These are phyloP conservation scores for Nemania diffusa DNA, from an alignment of 2,329 filamentous ascomycete species.

Conservation along the genomic window DNA sequence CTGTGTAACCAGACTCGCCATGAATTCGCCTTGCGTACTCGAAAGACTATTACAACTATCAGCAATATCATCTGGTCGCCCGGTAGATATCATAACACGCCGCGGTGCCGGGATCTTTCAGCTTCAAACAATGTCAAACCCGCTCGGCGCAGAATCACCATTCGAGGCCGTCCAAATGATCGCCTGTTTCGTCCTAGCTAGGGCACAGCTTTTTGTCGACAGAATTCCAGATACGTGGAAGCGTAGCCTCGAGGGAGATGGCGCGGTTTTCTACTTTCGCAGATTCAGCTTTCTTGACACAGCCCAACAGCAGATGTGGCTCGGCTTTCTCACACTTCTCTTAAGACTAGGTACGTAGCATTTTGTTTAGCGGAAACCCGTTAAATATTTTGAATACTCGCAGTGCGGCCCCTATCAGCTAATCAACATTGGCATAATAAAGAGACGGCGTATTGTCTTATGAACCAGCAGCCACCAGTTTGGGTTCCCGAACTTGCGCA, in stretches of 20 bases:
- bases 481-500: slow-evolving; percentile 24
- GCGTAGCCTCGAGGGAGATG: slow-evolving; percentile 30
- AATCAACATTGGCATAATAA: background rate
- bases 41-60: slow-evolving; percentile 33
- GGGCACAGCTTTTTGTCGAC: slow-evolving; percentile 33
- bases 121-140: slow-evolving; percentile 32
- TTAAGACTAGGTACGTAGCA: slow-evolving; percentile 35
- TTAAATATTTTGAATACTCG: background rate
- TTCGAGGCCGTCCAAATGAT: slow-evolving; percentile 25
- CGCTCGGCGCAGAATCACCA: slow-evolving; percentile 21
- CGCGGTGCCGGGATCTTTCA: slow-evolving; percentile 32
- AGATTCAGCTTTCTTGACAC: slow-evolving; percentile 25
- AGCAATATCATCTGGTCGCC: slow-evolving; percentile 27
- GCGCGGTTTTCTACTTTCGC: slow-evolving; percentile 26
- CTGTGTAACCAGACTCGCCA: slow-evolving; percentile 22
- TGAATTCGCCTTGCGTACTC: slow-evolving; percentile 32
- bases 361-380: background rate
- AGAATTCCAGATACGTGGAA: slow-evolving; percentile 35
- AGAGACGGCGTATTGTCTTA: slow-evolving; percentile 37
- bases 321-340: slow-evolving; percentile 30
- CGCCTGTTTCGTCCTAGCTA: slow-evolving; percentile 31
- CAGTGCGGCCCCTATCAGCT: background rate
- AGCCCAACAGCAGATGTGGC: slow-evolving; percentile 30
- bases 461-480: slow-evolving; percentile 25
- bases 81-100: slow-evolving; percentile 19